These are phyloP conservation scores for Hysterium pulicare DNA, from an alignment of 2,329 filamentous ascomycete genomes.

Conservation along the genomic window DNA sequence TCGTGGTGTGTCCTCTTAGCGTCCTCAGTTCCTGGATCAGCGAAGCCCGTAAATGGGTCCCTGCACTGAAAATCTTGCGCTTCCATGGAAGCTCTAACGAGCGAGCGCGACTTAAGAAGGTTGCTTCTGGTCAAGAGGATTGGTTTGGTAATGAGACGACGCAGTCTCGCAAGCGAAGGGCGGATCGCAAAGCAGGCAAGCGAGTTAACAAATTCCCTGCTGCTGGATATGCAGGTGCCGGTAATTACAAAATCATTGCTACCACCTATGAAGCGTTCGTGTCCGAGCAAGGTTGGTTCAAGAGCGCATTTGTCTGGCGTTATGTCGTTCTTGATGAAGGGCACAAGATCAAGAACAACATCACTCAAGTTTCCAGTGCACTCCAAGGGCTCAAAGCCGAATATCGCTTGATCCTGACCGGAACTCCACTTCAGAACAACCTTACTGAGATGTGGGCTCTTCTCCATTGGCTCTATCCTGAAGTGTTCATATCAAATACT, in stretches of 20 bases:
- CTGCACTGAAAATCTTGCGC: conserved; percentile 76
- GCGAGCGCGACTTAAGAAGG: conserved; percentile 67
- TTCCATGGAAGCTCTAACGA: conserved; percentile 89
- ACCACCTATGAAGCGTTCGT: conserved; percentile 99
- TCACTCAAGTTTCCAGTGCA: conserved; percentile 41
- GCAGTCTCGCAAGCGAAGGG: conserved; percentile 84
- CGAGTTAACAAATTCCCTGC: conserved; percentile 27
- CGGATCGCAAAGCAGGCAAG: conserved; percentile 71
- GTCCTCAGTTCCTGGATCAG: conserved; percentile 97
- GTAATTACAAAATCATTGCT: conserved; percentile 60
- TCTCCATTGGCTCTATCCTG: conserved; percentile 56
- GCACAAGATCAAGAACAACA: conserved; percentile 93
- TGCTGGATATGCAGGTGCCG: conserved; percentile 16
- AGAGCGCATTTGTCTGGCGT: conserved; percentile 94
- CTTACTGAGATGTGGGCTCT: conserved; percentile 57
- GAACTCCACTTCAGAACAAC: conserved; percentile 59
- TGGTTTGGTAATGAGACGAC: conserved; percentile 50
- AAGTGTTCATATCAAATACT: conserved; percentile 55
- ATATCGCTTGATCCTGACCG: conserved; percentile 50
- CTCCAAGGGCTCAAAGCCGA: conserved; percentile 46
- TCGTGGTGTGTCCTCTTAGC: conserved; percentile 94
- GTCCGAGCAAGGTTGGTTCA: conserved; percentile 88
- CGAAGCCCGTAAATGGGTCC: conserved; percentile 98
- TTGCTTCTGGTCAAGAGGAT: conserved; percentile 46
- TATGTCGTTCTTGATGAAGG: conserved; percentile 99